A percentile compares a stretch with the other conserved stretches of the same genome.
These are phyloP conservation scores for Furcasterigmium furcatum DNA, from an alignment of 2,329 filamentous ascomycete species.

Conservation along the genomic window DNA sequence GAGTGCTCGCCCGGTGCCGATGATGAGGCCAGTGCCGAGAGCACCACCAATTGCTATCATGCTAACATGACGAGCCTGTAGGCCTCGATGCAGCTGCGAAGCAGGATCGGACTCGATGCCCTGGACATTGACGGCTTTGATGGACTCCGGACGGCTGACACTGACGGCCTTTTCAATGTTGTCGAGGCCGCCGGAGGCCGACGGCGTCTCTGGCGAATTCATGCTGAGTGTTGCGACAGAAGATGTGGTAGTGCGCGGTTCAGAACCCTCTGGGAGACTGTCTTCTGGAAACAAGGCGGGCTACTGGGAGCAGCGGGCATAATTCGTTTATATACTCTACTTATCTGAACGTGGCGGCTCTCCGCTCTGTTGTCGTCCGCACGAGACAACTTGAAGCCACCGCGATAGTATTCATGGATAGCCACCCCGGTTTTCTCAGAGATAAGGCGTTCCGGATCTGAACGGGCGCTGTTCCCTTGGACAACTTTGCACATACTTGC, in stretches of 20 bases:
- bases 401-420: background rate
- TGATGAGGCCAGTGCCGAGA: conserved; percentile 70
- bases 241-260: background rate
- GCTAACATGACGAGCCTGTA: conserved; percentile 50
- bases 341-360: too few species aligned
- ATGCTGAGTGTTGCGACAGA: background rate
- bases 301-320: background rate
- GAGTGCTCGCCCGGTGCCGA: conserved; percentile 57
- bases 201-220: background rate
- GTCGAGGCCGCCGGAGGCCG: background rate
- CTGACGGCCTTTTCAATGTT: background rate
- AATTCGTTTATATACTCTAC: background rate
- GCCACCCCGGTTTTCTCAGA: background rate
- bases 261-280: background rate
- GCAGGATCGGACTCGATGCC: conserved; percentile 45
- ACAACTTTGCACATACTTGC: background rate
- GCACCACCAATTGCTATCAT: conserved; percentile 70
- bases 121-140: background rate
- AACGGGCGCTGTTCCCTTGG: background rate
- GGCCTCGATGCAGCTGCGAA: conserved; percentile 44
- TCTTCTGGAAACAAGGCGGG: background rate
- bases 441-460: background rate
- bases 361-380: background rate
- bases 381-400: background rate
- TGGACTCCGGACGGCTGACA: background rate